Conservation (phyloP, 306 rosid genomes). For the Mucuna pruriens region DNA sequence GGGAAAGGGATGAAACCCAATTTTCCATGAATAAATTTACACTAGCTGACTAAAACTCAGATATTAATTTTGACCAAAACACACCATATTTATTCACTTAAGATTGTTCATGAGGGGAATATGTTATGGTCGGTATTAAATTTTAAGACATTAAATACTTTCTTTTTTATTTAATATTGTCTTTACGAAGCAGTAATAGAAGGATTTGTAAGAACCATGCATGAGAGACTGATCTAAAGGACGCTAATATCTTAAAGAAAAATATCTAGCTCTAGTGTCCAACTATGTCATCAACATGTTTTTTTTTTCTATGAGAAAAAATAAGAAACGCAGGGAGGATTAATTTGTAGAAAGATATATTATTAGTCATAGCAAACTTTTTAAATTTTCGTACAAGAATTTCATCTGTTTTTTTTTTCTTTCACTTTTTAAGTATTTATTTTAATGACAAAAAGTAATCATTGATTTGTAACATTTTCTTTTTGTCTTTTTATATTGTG, state of each 20-base stretch:
- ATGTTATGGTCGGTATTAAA: too few relatives aligned
- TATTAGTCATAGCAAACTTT: background rate
- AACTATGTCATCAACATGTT: too few relatives aligned
- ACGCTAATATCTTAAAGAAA: too few relatives aligned
- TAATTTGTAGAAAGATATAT: too few relatives aligned
- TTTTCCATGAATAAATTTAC: background rate
- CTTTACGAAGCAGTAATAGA: too few relatives aligned
- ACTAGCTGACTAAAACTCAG: background rate
- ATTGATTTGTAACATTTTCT: background rate
- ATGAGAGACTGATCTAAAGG: too few relatives aligned
- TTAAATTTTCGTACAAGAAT: background rate
- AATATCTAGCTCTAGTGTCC: too few relatives aligned
- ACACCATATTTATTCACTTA: background rate
- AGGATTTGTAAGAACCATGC: too few relatives aligned
- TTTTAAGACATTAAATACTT: too few relatives aligned
- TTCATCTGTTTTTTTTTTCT: background rate
- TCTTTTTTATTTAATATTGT: too few relatives aligned
- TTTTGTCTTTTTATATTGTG: background rate
- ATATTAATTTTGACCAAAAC: background rate
- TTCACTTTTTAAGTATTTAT: background rate
- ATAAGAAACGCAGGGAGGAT: too few relatives aligned
- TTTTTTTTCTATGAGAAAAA: too few relatives aligned
- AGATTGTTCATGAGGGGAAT: background rate
- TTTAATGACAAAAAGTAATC: background rate
- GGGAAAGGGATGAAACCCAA: background rate